phyloP scores from a whole-genome alignment of 2,329 filamentous ascomycete species.

The Nigrospora oryzae region DNA sequence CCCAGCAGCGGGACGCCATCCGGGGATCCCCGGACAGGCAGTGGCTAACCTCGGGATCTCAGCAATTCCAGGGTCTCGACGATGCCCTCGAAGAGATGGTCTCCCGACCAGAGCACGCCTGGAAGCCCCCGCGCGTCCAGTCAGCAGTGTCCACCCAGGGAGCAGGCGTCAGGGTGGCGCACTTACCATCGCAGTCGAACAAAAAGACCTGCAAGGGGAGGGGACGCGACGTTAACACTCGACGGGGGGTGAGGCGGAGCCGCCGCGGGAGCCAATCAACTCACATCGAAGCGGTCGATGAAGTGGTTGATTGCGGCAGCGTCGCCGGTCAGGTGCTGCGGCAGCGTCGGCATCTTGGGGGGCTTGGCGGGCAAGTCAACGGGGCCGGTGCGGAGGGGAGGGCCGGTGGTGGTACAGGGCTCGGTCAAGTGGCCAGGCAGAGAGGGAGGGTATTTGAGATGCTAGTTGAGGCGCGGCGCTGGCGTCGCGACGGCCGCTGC shows the following conservation, averaged over 20 bases:
- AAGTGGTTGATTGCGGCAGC: conserved; percentile 70
- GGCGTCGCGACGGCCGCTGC: too few species aligned
- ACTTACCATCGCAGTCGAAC: conserved; percentile 91
- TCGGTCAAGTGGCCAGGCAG: too few species aligned
- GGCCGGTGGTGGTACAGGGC: too few species aligned
- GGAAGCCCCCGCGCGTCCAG: background rate
- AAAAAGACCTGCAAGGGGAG: conserved; percentile 62
- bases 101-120: conserved; percentile 93
- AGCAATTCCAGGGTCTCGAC: conserved; percentile 80
- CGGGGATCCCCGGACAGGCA: too few species aligned
- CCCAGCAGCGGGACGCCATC: background rate
- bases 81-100: conserved; percentile 77
- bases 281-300: conserved; percentile 83
- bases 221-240: background rate
- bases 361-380: background rate
- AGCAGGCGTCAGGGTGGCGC: background rate
- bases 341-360: conserved; percentile 22
- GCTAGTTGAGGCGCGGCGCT: too few species aligned
- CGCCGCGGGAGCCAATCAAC: conserved; percentile 28
- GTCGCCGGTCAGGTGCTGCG: conserved; percentile 74
- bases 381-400: too few species aligned
- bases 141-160: background rate
- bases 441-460: too few species aligned
- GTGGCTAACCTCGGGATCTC: conserved; percentile 62
- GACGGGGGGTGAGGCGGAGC: background rate